Evolutionary conservation across 2,329 filamentous ascomycete species (phyloP).

Genomic region (Calonectria hawksworthii): DNA sequence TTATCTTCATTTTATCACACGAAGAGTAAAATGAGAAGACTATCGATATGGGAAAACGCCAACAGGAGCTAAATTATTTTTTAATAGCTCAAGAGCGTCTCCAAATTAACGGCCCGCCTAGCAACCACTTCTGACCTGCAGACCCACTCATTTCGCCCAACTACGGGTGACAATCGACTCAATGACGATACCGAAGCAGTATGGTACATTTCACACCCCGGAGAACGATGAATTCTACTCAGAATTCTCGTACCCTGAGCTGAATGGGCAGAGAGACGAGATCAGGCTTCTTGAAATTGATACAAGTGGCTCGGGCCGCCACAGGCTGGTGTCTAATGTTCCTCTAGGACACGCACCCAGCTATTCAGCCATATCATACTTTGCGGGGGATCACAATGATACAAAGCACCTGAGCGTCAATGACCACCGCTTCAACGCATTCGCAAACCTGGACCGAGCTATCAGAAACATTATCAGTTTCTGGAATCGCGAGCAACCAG

Average conservation of each 20-base stretch:
- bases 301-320: not conserved
- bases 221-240: not conserved
- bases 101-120: too few relatives aligned
- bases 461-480: not conserved
- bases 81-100: too few relatives aligned
- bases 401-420: not conserved
- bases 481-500: not conserved
- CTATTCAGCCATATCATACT: not conserved
- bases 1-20: too few relatives aligned
- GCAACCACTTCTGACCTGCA: too few relatives aligned
- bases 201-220: not conserved
- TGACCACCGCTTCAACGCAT: not conserved
- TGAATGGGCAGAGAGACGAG: not conserved
- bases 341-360: not conserved
- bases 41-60: too few relatives aligned
- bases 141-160: too few relatives aligned
- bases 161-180: not conserved
- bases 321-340: not conserved
- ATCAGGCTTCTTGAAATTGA: not conserved
- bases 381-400: not conserved
- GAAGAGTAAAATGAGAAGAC: too few relatives aligned
- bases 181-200: not conserved
- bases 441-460: not conserved
- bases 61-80: too few relatives aligned
- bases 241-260: not conserved